Evolutionary conservation across 768 basidiomycete genomes (phyloP).

Genomic region (Sporobolomyces phaffii): DNA sequence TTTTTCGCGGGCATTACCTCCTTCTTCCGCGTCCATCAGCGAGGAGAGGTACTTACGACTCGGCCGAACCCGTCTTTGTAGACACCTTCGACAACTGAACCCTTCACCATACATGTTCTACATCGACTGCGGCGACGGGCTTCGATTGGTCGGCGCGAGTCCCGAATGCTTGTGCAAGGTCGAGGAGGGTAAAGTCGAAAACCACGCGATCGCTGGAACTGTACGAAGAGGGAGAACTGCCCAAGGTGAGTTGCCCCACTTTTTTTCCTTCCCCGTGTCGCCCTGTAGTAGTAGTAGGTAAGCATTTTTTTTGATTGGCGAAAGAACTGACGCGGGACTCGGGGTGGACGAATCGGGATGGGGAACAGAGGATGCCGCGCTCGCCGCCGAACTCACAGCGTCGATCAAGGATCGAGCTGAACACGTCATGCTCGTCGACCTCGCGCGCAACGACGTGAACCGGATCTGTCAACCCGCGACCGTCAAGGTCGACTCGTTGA

Average conservation of each 20-base stretch:
- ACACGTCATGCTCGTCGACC: conserved; percentile 97
- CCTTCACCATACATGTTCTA: conserved; percentile 99
- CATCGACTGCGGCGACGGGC: conserved; percentile 73
- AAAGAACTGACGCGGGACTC: too few relatives aligned
- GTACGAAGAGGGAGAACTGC: conserved; percentile 74
- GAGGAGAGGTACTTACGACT: too few relatives aligned
- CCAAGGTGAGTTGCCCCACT: conserved; percentile 67
- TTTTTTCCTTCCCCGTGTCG: too few relatives aligned
- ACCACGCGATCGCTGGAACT: conserved; percentile 97
- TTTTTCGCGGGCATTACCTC: too few relatives aligned
- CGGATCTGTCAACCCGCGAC: conserved; percentile 90
- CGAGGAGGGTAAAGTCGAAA: conserved; percentile 80
- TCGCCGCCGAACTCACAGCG: conserved; percentile 65
- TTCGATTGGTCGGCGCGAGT: conserved; percentile 95
- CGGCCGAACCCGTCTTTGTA: background rate
- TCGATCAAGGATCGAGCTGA: conserved; percentile 96
- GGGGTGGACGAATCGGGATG: background rate
- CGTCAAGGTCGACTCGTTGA: conserved; percentile 90
- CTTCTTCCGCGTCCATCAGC: too few relatives aligned
- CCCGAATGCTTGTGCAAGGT: conserved; percentile 98
- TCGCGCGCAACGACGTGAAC: conserved; percentile 97
- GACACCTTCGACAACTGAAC: conserved; percentile 81
- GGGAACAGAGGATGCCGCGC: conserved; percentile 69
- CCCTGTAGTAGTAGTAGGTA: too few relatives aligned
- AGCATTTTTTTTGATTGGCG: too few relatives aligned